These are phyloP conservation scores for Scleromitrula shiraiana DNA, from an alignment of 2,329 filamentous ascomycete genomes.

Conservation along the genomic window DNA sequence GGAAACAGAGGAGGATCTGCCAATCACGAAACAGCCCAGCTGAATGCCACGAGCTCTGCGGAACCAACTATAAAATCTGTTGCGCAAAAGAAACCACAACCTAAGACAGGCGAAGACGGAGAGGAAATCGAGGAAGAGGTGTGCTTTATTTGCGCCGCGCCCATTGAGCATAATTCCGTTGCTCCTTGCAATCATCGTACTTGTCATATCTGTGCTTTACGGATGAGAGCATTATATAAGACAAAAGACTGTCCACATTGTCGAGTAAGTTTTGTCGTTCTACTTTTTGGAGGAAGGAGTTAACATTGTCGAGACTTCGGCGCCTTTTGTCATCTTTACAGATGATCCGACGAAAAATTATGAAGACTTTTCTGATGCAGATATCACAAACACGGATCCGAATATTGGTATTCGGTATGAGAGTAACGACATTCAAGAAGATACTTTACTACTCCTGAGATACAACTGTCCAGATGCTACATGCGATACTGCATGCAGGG, in stretches of 20 bases:
- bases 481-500: conserved; percentile 79
- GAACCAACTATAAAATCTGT: neutral
- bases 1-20: conserved; percentile 13
- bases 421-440: conserved; percentile 80
- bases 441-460: conserved; percentile 76
- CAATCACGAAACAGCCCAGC: conserved; percentile 2
- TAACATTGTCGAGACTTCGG: conserved; percentile 45
- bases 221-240: conserved; percentile 91
- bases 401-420: conserved; percentile 90
- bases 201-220: conserved; percentile 89
- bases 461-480: conserved; percentile 88
- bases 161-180: conserved; percentile 78
- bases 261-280: conserved; percentile 49
- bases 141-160: conserved; percentile 96
- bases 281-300: conserved; percentile 32
- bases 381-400: conserved; percentile 72
- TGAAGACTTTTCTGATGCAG: conserved; percentile 67
- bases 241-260: conserved; percentile 96
- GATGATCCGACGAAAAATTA: conserved; percentile 75
- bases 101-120: conserved; percentile 23
- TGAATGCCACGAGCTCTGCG: neutral
- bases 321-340: conserved; percentile 83
- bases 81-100: neutral
- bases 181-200: conserved; percentile 94
- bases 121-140: conserved; percentile 61